These are phyloP conservation scores for Lasiodiplodia gonubiensis DNA, from an alignment of 2,329 filamentous ascomycete species.

Conservation along the genomic window DNA sequence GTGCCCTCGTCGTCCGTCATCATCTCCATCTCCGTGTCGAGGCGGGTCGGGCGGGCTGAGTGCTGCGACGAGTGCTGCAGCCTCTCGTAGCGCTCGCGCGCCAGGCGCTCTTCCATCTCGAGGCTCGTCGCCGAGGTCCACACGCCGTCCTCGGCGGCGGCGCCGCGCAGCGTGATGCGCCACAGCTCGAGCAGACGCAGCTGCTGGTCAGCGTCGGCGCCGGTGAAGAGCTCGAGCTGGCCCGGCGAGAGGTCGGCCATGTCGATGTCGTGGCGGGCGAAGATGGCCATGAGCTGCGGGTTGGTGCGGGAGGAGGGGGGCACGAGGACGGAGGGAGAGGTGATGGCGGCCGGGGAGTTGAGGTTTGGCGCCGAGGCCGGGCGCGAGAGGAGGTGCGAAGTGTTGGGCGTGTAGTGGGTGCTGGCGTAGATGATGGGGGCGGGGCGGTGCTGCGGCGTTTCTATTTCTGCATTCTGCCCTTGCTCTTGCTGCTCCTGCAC, in stretches of 20 bases:
- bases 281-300: constrained; percentile 54
- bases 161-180: constrained; percentile 70
- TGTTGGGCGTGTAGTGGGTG: constrained; percentile 79
- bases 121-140: constrained; percentile 64
- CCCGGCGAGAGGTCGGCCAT: constrained; percentile 70
- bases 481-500: constrained; percentile 30
- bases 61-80: constrained; percentile 29
- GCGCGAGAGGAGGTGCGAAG: constrained; percentile 62
- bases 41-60: neutral
- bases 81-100: constrained; percentile 65
- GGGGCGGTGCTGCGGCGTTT: constrained; percentile 20
- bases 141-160: constrained; percentile 60
- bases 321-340: neutral
- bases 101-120: constrained; percentile 61
- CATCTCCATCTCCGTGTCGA: constrained; percentile 17
- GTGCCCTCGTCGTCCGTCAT: constrained; percentile 28
- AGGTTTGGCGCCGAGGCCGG: constrained; percentile 30
- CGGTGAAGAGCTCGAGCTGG: constrained; percentile 79
- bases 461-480: neutral
- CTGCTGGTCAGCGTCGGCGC: constrained; percentile 74
- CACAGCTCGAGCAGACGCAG: constrained; percentile 81
- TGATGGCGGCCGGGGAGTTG: constrained; percentile 30
- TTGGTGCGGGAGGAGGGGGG: constrained; percentile 50
- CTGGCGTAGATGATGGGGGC: constrained; percentile 72
- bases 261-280: constrained; percentile 72